Evolutionary conservation across 805 yeast species (phyloP).

Genomic region (Barnettozyma salicaria): DNA sequence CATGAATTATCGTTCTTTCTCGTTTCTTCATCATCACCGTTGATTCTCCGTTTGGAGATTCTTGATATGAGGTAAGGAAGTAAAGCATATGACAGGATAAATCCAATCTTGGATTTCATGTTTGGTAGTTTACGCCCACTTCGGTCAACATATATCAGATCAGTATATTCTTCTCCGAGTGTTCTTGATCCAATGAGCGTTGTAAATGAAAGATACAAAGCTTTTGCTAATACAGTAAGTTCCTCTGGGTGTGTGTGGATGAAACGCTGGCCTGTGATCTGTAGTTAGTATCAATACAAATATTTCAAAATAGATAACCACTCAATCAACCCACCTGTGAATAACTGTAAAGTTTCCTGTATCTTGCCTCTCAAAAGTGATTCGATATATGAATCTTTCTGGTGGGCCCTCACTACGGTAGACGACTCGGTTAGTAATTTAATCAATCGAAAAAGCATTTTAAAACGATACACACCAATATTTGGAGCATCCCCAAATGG

Average conservation of each 20-base stretch:
- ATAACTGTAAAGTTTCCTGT: slow-evolving; percentile 45
- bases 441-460: neutral
- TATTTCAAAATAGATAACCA: neutral
- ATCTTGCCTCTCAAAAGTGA: slow-evolving; percentile 47
- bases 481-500: slow-evolving; percentile 86
- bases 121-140: slow-evolving; percentile 47
- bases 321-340: slow-evolving; percentile 30
- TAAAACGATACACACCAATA: slow-evolving; percentile 47
- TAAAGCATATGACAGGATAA: slow-evolving; percentile 52
- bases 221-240: slow-evolving; percentile 49
- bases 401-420: slow-evolving; percentile 71
- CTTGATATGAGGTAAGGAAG: slow-evolving; percentile 50
- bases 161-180: slow-evolving; percentile 92
- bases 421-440: slow-evolving; percentile 4
- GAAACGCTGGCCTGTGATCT: slow-evolving; percentile 47
- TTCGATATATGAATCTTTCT: slow-evolving; percentile 77
- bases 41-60: slow-evolving; percentile 16
- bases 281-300: neutral
- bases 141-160: slow-evolving; percentile 57
- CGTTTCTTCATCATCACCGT: slow-evolving; percentile 14
- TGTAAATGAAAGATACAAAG: slow-evolving; percentile 65
- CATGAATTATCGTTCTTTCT: slow-evolving; percentile 4
- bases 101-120: slow-evolving; percentile 44
- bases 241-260: slow-evolving; percentile 59
- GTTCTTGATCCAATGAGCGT: slow-evolving; percentile 75